Evolutionary conservation across 768 basidiomycete genomes (phyloP).

Genomic region (Floccularia luteovirens): DNA sequence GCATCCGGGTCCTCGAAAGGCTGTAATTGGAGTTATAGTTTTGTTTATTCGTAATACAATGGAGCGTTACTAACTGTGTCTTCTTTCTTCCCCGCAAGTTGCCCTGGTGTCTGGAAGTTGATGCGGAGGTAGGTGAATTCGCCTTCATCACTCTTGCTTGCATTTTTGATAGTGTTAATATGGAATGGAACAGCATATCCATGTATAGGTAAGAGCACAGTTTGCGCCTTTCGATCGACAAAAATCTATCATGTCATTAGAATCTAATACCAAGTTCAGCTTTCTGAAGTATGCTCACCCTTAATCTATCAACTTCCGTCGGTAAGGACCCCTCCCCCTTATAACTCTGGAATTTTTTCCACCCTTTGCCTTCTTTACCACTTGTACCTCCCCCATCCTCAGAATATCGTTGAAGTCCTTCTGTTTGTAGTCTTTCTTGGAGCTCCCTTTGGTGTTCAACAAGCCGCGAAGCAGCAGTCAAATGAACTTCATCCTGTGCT

Average conservation of each 20-base stretch:
- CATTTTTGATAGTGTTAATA: constrained; percentile 97
- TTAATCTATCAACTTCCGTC: constrained; percentile 67
- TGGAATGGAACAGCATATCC: constrained; percentile 97
- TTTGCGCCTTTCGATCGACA: constrained; percentile 86
- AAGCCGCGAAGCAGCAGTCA: constrained; percentile 70
- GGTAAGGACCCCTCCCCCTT: constrained; percentile 91
- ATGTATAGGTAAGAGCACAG: constrained; percentile 87
- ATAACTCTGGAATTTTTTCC: constrained; percentile 96
- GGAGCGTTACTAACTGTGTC: constrained; percentile 60
- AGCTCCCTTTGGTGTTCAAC: constrained; percentile 85
- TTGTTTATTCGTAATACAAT: neutral
- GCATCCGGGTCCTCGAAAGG: constrained; percentile 96
- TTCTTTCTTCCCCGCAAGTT: constrained; percentile 96
- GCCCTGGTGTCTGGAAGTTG: constrained; percentile 98
- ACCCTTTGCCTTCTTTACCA: constrained; percentile 85
- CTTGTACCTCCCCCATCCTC: constrained; percentile 69
- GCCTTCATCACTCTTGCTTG: constrained; percentile 94
- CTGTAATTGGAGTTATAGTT: constrained; percentile 24
- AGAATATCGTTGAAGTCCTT: constrained; percentile 78
- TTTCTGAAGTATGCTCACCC: constrained; percentile 41
- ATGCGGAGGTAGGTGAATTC: constrained; percentile 92
- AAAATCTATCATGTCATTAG: constrained; percentile 49
- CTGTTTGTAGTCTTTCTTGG: constrained; percentile 66
- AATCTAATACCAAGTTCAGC: neutral
- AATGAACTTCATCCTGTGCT: constrained; percentile 76